Percentiles rank a stretch among this genome's conserved stretches.
Evolutionary conservation across 106 monocot species (phyloP).

Genomic region (Allium sativum): DNA sequence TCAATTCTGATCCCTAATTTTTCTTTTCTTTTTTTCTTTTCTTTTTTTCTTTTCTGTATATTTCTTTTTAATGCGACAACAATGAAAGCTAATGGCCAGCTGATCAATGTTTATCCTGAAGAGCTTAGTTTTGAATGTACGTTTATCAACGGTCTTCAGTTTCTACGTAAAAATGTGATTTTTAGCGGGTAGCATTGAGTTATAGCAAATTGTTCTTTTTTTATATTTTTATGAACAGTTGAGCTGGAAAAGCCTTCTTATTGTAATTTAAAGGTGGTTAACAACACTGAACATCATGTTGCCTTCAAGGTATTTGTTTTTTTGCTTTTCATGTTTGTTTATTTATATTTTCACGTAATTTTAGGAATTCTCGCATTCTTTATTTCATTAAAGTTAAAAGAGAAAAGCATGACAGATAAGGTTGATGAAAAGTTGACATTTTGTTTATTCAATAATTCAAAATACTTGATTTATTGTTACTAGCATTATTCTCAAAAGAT

Average conservation of each 20-base stretch:
- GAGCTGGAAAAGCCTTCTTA: constrained; percentile 68
- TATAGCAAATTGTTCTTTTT: neutral
- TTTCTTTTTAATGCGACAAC: neutral
- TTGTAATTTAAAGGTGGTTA: constrained; percentile 80
- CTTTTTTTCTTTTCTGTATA: neutral
- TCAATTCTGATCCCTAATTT: neutral
- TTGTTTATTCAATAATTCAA: no score
- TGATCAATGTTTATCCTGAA: constrained; percentile 60
- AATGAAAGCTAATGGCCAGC: constrained; percentile 33
- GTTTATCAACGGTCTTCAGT: neutral
- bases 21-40: neutral
- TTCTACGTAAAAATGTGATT: neutral
- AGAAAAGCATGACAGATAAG: no score
- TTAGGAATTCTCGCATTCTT: no score
- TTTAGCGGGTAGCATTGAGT: constrained; percentile 5
- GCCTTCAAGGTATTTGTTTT: constrained; percentile 73
- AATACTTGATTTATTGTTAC: no score
- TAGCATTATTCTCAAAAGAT: no score
- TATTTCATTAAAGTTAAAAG: no score
- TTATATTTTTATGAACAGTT: constrained; percentile 17
- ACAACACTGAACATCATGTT: constrained; percentile 87
- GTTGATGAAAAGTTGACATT: no score
- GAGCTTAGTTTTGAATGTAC: constrained; percentile 61
- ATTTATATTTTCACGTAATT: no score
- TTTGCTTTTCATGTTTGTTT: neutral